Evolutionary conservation across 129 eudicot species (phyloP), one percentile per base, ranked within the genome.

Genomic region (Dittrichia graveolens): DNA sequence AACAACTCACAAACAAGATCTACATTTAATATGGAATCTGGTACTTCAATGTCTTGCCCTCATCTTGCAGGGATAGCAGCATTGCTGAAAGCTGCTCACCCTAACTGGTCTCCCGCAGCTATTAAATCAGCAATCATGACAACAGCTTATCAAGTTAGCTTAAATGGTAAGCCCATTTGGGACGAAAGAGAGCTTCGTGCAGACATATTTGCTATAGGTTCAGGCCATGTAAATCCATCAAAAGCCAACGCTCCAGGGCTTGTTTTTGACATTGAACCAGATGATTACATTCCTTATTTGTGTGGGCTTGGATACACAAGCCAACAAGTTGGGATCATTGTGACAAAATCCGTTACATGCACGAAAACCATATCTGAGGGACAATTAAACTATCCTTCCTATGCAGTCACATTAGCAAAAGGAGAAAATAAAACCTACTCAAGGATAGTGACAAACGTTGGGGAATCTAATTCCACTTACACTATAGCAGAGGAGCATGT

Each of bases 21-120:
- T 12, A 78, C 75, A 2, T 86, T 86, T 66, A 77, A 83, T 62
- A 56, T 86, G 1, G 37, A 77, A 0, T 86, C 87, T 0, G 85
- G 91, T 45, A 86, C 91, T 15, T 86, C 91, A 46, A 83, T 86
- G 91, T 80, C 91, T 14, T 86, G 91, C 72, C 91, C 91, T 6
- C 91, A 86, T 80, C 85, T 86, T 0, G 81, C 85, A 18, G 91
- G 91, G 52, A 68, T 86, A 24, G 91, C 80, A 6, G 85, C 91
- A 6, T 78, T 86, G 50, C 18, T 86, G 4, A 86, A 86, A 78
- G 78, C 87, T 15, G 11, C 72, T 5, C 87, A 86, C 40, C 87
- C 83, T 0, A 46, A 48, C 62, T 86, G 91, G 85, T 80, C 88
- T 3, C 85, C 91, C 0, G 83, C 87, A 3, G 80, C 87, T 12